These are phyloP conservation scores for Mallotus japonicus DNA, from an alignment of 441 rosid species.

Conservation along the genomic window DNA sequence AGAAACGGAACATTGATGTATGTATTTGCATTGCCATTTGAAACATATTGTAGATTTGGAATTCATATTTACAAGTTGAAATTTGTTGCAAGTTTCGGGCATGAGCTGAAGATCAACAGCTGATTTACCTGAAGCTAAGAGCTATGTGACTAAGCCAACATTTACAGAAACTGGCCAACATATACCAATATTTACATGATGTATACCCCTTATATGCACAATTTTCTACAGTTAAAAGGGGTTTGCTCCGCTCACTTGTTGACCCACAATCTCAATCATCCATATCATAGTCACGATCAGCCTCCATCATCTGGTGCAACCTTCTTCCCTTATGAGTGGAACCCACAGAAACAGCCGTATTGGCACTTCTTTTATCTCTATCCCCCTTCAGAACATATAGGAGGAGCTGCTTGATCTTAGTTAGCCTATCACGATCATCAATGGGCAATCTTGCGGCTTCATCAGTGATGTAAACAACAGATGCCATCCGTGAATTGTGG, in stretches of 20 bases:
- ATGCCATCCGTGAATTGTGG: constrained; percentile 86
- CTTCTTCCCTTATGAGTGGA: constrained; percentile 70
- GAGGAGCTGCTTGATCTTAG: constrained; percentile 60
- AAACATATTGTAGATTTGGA: neutral
- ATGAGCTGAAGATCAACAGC: constrained; percentile 28
- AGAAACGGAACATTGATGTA: neutral
- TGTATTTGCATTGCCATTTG: constrained; percentile 18
- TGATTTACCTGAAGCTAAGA: constrained; percentile 24
- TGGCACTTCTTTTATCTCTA: constrained; percentile 62
- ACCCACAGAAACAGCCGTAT: constrained; percentile 67
- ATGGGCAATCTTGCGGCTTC: constrained; percentile 53
- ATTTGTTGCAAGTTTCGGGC: constrained; percentile 13
- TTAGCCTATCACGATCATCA: constrained; percentile 49
- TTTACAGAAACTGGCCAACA: constrained; percentile 13
- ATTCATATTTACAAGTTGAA: constrained; percentile 23
- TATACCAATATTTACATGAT: too few species aligned
- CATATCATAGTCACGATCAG: constrained; percentile 71
- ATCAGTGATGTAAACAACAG: constrained; percentile 64
- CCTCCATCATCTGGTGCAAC: constrained; percentile 87
- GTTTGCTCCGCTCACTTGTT: too few species aligned
- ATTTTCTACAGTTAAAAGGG: too few species aligned
- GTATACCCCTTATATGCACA: constrained; percentile 43
- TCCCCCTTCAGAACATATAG: constrained; percentile 61
- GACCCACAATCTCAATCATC: constrained; percentile 6
- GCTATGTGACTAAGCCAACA: constrained; percentile 19